Percentiles rank a stretch among this genome's conserved stretches.
phyloP scores from a whole-genome alignment of 768 basidiomycete species.

The Rhizopogon vinicolor region DNA sequence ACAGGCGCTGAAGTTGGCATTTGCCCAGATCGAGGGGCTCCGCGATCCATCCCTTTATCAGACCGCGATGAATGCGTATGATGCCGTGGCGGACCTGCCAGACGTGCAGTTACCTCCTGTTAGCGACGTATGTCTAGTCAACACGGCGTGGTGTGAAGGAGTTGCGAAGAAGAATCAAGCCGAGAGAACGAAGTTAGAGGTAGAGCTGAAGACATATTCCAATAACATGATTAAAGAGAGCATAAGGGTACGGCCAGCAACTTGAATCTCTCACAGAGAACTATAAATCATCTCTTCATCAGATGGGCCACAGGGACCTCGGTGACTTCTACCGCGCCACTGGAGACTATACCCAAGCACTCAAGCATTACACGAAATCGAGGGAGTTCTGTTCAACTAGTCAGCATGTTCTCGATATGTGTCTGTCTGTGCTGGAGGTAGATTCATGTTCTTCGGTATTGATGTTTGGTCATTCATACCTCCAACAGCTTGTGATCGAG shows the following conservation, averaged over 20 bases:
- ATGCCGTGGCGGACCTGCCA: conserved; percentile 31
- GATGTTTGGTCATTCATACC: neutral
- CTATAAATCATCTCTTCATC: neutral
- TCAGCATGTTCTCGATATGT: conserved; percentile 93
- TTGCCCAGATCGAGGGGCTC: conserved; percentile 58
- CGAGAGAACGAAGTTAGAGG: conserved; percentile 83
- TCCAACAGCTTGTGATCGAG: conserved; percentile 70
- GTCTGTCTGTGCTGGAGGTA: conserved; percentile 77
- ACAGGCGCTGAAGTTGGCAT: conserved; percentile 66
- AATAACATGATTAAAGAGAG: conserved; percentile 99
- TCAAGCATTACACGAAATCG: conserved; percentile 86
- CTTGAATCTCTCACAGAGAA: neutral
- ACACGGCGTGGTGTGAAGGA: conserved; percentile 74
- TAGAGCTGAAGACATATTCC: conserved; percentile 90
- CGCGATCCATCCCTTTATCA: conserved; percentile 65
- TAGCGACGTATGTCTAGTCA: conserved; percentile 46
- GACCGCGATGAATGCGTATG: conserved; percentile 48
- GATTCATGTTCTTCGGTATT: conserved; percentile 3
- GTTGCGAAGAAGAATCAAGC: conserved; percentile 57
- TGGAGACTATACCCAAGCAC: conserved; percentile 66
- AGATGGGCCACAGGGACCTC: conserved; percentile 92
- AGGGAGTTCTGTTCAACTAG: conserved; percentile 91
- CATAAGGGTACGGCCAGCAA: conserved; percentile 61
- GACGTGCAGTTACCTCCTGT: conserved; percentile 41
- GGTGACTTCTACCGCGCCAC: conserved; percentile 71